Percentiles rank a stretch among this genome's conserved stretches.
phyloP scores from a whole-genome alignment of 331 rosid species.

The Cydonia oblonga region DNA sequence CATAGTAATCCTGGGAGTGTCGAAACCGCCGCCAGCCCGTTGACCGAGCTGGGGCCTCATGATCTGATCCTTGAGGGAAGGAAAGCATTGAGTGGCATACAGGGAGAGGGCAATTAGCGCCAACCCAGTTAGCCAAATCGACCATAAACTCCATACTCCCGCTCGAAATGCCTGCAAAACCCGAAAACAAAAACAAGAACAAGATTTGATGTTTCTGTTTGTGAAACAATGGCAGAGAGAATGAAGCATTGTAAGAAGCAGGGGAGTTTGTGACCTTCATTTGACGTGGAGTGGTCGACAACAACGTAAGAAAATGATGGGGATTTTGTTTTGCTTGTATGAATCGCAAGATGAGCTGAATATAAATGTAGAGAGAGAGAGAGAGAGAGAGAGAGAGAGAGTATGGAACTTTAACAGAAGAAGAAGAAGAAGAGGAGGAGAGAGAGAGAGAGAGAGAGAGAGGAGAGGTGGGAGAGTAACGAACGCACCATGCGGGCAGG shows the following conservation, averaged over 20 bases:
- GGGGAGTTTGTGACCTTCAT: conserved; percentile 54
- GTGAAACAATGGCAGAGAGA: neutral
- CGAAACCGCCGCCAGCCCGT: conserved; percentile 9
- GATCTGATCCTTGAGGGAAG: conserved; percentile 33
- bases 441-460: neutral
- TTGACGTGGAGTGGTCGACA: conserved; percentile 15
- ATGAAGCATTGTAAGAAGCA: neutral
- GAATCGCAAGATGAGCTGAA: neutral
- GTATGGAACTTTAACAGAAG: too few relatives aligned
- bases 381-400: too few relatives aligned
- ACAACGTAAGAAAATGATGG: neutral
- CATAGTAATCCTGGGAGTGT: conserved; percentile 36
- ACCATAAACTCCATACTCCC: conserved; percentile 54
- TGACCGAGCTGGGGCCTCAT: conserved; percentile 7
- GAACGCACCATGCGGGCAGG: conserved; percentile 36
- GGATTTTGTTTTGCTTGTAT: conserved; percentile 8
- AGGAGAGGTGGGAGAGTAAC: conserved; percentile 38
- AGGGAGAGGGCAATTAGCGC: conserved; percentile 51
- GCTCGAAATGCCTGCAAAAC: conserved; percentile 32
- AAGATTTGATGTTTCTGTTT: neutral
- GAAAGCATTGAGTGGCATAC: conserved; percentile 52
- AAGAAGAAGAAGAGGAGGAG: too few relatives aligned
- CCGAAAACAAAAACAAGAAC: neutral
- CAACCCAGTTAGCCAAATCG: conserved; percentile 77
- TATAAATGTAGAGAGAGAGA: neutral